Conservation (phyloP, 1,284 basidiomycete species). For the Uromyces viciae-fabae region DNA sequence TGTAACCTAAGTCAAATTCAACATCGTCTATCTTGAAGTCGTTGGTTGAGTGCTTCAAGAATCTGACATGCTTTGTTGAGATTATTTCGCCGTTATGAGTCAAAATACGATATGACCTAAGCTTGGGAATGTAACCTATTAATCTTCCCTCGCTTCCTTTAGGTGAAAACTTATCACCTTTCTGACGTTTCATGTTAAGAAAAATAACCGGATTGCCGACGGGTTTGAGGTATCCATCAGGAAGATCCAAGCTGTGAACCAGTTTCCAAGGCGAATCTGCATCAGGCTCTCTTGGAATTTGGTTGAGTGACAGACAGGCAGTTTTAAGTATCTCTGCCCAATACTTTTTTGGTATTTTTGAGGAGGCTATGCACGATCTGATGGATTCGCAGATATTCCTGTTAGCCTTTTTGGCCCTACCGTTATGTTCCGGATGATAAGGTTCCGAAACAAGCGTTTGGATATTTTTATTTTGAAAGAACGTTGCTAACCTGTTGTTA, state of each 20-base stretch:
- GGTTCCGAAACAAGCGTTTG: neutral
- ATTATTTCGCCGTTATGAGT: neutral
- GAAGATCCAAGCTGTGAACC: neutral
- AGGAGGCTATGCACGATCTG: neutral
- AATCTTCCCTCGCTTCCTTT: neutral
- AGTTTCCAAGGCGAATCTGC: neutral
- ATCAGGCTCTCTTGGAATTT: neutral
- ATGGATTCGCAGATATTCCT: neutral
- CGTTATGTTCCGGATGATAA: neutral
- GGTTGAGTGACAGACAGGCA: neutral
- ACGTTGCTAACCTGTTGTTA: neutral
- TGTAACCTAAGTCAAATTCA: too few species aligned
- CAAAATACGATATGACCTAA: neutral
- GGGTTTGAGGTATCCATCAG: neutral
- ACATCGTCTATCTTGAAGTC: neutral
- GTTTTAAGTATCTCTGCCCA: neutral
- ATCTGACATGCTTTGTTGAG: neutral
- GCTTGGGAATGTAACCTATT: neutral
- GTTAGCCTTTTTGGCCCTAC: neutral
- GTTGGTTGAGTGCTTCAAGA: neutral
- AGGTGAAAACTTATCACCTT: neutral
- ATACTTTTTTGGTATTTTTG: neutral
- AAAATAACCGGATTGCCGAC: neutral
- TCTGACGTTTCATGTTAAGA: neutral
- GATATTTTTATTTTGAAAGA: neutral